phyloP scores from a whole-genome alignment of 2,329 filamentous ascomycete genomes.

The Hypoxylon rubiginosum region DNA sequence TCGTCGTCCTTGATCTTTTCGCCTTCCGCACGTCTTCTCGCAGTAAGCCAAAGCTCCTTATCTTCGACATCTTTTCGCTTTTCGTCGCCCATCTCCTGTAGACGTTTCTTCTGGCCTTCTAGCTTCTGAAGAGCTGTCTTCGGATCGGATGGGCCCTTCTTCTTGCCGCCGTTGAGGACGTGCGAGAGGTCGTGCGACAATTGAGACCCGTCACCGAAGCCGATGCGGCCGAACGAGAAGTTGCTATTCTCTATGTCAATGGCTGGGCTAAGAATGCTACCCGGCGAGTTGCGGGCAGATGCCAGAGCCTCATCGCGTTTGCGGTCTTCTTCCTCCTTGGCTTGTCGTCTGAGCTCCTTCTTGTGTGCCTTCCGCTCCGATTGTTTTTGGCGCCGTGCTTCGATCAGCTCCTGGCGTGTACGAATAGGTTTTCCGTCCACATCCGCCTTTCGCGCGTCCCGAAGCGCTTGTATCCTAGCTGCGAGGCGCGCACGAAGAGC shows the following conservation, averaged over 20 bases:
- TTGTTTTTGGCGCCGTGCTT: conserved; percentile 88
- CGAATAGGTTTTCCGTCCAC: conserved; percentile 86
- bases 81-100: conserved; percentile 79
- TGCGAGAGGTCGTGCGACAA: conserved; percentile 77
- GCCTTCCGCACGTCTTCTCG: conserved; percentile 88
- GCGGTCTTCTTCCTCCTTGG: conserved; percentile 82
- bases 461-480: conserved; percentile 86
- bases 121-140: conserved; percentile 88
- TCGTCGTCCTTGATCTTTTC: conserved; percentile 91
- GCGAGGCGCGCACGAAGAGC: conserved; percentile 83
- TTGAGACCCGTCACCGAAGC: conserved; percentile 87
- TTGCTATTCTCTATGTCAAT: conserved; percentile 70
- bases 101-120: conserved; percentile 86
- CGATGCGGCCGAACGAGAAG: conserved; percentile 92
- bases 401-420: conserved; percentile 91
- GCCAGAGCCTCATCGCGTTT: conserved; percentile 73
- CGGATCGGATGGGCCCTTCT: conserved; percentile 86
- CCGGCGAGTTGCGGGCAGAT: conserved; percentile 71
- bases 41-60: conserved; percentile 94
- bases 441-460: conserved; percentile 88
- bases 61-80: conserved; percentile 90
- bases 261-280: conserved; percentile 67
- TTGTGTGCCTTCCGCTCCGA: conserved; percentile 89
- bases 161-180: conserved; percentile 76
- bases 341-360: conserved; percentile 82